phyloP scores from a whole-genome alignment of 202 grass and related monocot genomes.

The Schoenoplectus tabernaemontani region DNA sequence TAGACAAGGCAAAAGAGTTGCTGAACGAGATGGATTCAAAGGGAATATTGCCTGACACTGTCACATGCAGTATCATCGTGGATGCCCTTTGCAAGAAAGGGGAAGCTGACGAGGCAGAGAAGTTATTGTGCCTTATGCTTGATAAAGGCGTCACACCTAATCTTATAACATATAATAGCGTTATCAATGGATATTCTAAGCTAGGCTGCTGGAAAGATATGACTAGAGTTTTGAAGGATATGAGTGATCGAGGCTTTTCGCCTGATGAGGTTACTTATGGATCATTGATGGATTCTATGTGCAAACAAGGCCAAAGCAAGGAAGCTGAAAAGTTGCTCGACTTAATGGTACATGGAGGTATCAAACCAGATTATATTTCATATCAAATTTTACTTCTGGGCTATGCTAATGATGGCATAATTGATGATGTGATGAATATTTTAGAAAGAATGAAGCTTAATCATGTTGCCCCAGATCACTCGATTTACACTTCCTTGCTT shows the following conservation, averaged over 20 bases:
- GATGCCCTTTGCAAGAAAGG: conserved; percentile 6
- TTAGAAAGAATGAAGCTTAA: neutral
- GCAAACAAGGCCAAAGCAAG: conserved; percentile 23
- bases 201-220: neutral
- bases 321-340: conserved; percentile 22
- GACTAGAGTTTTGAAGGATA: conserved; percentile 12
- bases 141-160: neutral
- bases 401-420: neutral
- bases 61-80: conserved; percentile 20
- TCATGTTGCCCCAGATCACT: too few relatives aligned
- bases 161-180: neutral
- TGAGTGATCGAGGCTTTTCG: conserved; percentile 13
- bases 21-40: conserved; percentile 14
- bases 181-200: too few relatives aligned
- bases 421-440: neutral
- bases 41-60: conserved; percentile 10
- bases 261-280: conserved; percentile 11
- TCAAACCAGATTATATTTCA: neutral
- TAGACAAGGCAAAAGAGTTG: neutral
- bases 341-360: conserved; percentile 26
- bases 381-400: neutral
- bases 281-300: conserved; percentile 22
- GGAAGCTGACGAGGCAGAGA: conserved; percentile 12
- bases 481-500: neutral
- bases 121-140: neutral